These are phyloP conservation scores for Oenanthe javanica DNA, from an alignment of 140 eudicot species.

Conservation along the genomic window DNA sequence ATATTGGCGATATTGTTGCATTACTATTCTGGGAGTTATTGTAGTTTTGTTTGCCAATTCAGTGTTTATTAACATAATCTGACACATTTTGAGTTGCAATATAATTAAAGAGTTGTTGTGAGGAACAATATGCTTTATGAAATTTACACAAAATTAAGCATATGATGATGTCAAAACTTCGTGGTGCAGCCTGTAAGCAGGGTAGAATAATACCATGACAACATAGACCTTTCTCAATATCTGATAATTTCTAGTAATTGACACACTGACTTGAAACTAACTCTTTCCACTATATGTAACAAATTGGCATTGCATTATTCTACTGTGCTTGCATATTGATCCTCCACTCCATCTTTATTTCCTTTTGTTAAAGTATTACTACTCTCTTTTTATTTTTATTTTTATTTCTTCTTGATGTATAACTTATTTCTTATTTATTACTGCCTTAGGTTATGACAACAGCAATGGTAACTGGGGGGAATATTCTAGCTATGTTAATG, in stretches of 20 bases:
- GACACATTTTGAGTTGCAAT: neutral
- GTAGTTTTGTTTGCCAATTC: neutral
- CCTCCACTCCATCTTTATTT: neutral
- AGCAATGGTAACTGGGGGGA: slow-evolving; percentile 74
- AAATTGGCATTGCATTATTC: neutral
- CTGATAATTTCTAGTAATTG: neutral
- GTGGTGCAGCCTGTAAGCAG: neutral
- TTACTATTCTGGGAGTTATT: neutral
- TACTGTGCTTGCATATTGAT: neutral
- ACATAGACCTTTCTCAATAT: neutral
- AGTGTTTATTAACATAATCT: neutral
- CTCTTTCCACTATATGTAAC: neutral
- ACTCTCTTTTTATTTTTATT: neutral
- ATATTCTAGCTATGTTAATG: slow-evolving; percentile 63
- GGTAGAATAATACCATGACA: neutral
- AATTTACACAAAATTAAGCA: neutral
- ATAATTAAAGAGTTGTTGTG: neutral
- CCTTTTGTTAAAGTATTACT: neutral
- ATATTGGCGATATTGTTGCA: neutral
- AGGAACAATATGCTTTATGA: neutral
- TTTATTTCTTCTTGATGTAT: neutral
- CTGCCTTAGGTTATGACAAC: slow-evolving; percentile 61
- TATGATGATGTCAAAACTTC: neutral
- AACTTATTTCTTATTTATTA: slow-evolving; percentile 6
- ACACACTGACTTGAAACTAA: neutral